phyloP scores from a whole-genome alignment of 495 filamentous ascomycete species.

The Aspergillus ostianus region DNA sequence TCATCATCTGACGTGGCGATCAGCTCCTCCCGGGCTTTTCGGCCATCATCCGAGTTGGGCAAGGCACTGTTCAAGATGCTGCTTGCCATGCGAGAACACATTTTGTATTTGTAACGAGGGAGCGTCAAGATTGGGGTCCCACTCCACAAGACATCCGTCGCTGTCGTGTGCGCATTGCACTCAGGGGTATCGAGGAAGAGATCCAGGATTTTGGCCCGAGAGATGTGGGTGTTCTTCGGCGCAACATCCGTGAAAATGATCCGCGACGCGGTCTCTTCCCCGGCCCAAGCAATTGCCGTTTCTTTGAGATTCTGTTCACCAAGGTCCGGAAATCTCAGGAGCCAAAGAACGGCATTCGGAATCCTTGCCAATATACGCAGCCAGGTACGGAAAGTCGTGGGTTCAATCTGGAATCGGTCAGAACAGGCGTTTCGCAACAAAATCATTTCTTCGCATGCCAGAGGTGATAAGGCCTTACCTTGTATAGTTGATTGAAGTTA shows the following conservation, averaged over 20 bases:
- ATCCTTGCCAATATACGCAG: conserved; percentile 85
- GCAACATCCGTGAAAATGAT: conserved; percentile 97
- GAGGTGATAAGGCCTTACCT: conserved; percentile 56
- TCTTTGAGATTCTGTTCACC: conserved; percentile 82
- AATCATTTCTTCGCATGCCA: neutral
- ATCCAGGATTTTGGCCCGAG: conserved; percentile 86
- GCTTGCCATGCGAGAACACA: conserved; percentile 97
- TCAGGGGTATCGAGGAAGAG: conserved; percentile 97
- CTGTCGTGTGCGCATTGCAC: conserved; percentile 97
- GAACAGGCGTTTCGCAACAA: neutral
- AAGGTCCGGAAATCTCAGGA: conserved; percentile 92
- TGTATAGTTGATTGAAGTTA: conserved; percentile 99
- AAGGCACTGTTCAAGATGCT: conserved; percentile 89
- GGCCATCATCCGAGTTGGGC: conserved; percentile 65
- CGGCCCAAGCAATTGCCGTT: conserved; percentile 81
- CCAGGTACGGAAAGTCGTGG: conserved; percentile 95
- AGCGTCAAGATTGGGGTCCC: conserved; percentile 90
- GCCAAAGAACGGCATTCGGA: conserved; percentile 90
- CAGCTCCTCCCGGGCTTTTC: conserved; percentile 67
- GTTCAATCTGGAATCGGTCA: conserved; percentile 72
- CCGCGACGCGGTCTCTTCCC: conserved; percentile 80
- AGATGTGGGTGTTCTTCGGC: conserved; percentile 91
- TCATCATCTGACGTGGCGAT: conserved; percentile 73
- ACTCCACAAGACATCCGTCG: conserved; percentile 94
- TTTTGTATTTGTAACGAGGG: conserved; percentile 96